Percentiles rank a stretch among this genome's conserved stretches.
phyloP scores from a whole-genome alignment of 2,329 filamentous ascomycete genomes.

The Colletotrichum acutatum region DNA sequence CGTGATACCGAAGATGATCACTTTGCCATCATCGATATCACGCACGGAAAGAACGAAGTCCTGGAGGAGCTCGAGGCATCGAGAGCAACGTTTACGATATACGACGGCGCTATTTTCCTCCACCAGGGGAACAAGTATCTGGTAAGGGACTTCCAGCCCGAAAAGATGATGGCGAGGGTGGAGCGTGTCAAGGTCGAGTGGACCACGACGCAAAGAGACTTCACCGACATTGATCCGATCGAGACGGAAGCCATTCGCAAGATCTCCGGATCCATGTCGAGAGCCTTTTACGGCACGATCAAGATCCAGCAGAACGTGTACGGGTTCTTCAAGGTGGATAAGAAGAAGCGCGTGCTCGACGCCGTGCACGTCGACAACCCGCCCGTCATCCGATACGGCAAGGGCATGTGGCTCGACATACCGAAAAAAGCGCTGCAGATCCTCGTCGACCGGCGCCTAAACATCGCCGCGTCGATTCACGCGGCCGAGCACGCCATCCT shows the following conservation, averaged over 20 bases:
- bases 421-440: slow-evolving; percentile 83
- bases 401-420: slow-evolving; percentile 96
- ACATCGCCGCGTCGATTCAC: slow-evolving; percentile 91
- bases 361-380: slow-evolving; percentile 94
- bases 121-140: slow-evolving; percentile 96
- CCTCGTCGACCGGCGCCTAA: slow-evolving; percentile 76
- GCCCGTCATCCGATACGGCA: slow-evolving; percentile 84
- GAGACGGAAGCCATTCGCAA: slow-evolving; percentile 89
- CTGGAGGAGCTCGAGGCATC: slow-evolving; percentile 97
- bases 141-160: slow-evolving; percentile 87
- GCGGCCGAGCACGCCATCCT: slow-evolving; percentile 94
- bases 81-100: slow-evolving; percentile 94
- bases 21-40: slow-evolving; percentile 92
- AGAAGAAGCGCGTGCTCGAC: slow-evolving; percentile 85
- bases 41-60: slow-evolving; percentile 82
- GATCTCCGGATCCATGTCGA: slow-evolving; percentile 70
- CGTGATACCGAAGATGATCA: slow-evolving; percentile 90
- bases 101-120: slow-evolving; percentile 96
- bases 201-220: slow-evolving; percentile 94
- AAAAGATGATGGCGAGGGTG: slow-evolving; percentile 85
- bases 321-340: slow-evolving; percentile 97
- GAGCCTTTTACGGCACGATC: slow-evolving; percentile 88
- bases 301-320: slow-evolving; percentile 90
- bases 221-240: slow-evolving; percentile 91
- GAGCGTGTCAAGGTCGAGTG: slow-evolving; percentile 92